These are phyloP conservation scores for Vigna radiata DNA, from an alignment of 306 rosid species.

Conservation along the genomic window DNA sequence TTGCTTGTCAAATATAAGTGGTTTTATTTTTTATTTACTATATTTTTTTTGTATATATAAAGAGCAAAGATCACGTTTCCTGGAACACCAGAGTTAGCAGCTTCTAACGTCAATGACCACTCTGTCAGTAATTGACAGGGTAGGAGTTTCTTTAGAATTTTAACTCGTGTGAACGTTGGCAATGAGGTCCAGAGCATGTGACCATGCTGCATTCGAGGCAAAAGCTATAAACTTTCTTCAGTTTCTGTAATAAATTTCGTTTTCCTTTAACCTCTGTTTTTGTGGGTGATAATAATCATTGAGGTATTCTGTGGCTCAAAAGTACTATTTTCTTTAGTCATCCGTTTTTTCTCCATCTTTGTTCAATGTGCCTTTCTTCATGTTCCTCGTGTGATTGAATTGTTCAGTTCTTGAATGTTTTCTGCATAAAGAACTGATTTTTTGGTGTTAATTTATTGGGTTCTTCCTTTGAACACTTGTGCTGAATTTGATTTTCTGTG, in stretches of 20 bases:
- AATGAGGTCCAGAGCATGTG: not conserved
- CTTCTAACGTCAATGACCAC: not conserved
- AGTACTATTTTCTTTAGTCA: not conserved
- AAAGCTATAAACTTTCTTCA: not conserved
- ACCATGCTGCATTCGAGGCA: not conserved
- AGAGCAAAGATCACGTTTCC: not conserved
- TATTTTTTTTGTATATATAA: not conserved
- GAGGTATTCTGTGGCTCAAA: constrained; percentile 8
- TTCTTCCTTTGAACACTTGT: not conserved
- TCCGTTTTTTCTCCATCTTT: not conserved
- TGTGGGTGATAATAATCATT: not conserved
- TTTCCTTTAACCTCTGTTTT: not conserved
- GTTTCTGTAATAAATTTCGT: constrained; percentile 19
- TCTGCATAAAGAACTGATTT: constrained; percentile 20
- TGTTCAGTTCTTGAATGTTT: constrained; percentile 10
- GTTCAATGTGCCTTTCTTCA: constrained; percentile 10
- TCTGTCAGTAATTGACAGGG: not conserved
- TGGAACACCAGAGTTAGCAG: not conserved
- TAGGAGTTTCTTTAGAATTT: constrained; percentile 38
- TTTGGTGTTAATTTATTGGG: not conserved
- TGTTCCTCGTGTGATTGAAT: constrained; percentile 3
- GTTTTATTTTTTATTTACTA: not conserved
- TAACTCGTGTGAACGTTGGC: not conserved
- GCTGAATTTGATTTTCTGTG: constrained; percentile 24
- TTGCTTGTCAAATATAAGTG: not conserved